Base-by-base conservation (phyloP, 2,329 filamentous ascomycete genomes). In the Paraphoma chrysanthemicola region DNA sequence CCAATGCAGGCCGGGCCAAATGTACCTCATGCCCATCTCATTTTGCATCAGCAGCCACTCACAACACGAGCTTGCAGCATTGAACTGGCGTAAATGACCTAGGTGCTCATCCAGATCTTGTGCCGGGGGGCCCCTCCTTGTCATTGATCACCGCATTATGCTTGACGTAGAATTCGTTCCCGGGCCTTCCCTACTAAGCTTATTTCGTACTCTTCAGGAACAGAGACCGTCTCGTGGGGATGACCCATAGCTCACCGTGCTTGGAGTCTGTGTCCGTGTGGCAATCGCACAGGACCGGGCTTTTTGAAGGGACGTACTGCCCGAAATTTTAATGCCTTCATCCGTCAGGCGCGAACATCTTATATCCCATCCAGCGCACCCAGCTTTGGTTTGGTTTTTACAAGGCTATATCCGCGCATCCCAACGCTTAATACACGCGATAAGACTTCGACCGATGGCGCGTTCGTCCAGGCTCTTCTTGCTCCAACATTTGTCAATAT, bases 141-240 rank as follows among this genome's bases (percentile, higher is more conserved):
- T 70, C 69, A 73, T 70, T 76, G 75, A 77, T 75, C 77, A 79
- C 75, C 70, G 75, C 76, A 79, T 78, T 76, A 77, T 78, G 76
- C 75, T 77, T 75, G 73, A 76, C 74, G 69, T 75, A 74, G 74
- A 77, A 76, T 74, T 64, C 67, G 71, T 73, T 70, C 71, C 71
- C 67, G 68, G 70, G 66, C 73, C 76, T 77, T 73, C 74, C 74
- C 74, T 73, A 73, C 73, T 72, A 70, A 78, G 75, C 73, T 72
- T 71, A 69, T 68, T 72, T 69, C 65, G 72, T 74, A 68, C 72
- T 70, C 64, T 74, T 76, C 74, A 78, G 76, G 75, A 77, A 78
- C 75, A 72, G 71, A 69, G 63, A 69, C 74, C 74, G 77, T 78
- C 73, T 77, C 75, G 75, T 76, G 71, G 74, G 69, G 68, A 69